Conservation (phyloP, 495 filamentous ascomycete species). For the Penicillium flavigenum region DNA sequence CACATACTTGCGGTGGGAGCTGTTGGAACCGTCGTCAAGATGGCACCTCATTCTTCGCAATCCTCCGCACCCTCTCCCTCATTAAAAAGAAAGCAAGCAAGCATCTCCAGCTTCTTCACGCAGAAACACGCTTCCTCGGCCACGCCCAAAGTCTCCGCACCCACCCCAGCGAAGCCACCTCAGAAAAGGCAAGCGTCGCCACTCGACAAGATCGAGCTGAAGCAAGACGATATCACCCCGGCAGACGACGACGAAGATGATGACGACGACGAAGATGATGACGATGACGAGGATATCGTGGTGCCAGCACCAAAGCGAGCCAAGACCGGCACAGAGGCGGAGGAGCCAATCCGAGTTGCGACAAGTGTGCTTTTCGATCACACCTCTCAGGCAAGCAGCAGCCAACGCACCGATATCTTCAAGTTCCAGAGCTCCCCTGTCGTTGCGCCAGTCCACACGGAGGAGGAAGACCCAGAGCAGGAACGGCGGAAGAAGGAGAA, state of each 20-base stretch:
- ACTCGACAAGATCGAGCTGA: slow-evolving; percentile 11
- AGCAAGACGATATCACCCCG: slow-evolving; percentile 18
- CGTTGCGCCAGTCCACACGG: slow-evolving; percentile 6
- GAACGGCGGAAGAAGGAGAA: slow-evolving; percentile 49
- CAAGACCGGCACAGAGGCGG: slow-evolving; percentile 16
- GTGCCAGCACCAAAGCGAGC: slow-evolving; percentile 43
- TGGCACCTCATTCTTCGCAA: slow-evolving; percentile 43
- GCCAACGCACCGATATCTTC: slow-evolving; percentile 41
- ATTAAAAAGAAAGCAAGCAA: slow-evolving; percentile 65
- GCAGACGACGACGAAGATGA: slow-evolving; percentile 26
- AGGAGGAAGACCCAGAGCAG: slow-evolving; percentile 49
- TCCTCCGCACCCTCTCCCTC: slow-evolving; percentile 42
- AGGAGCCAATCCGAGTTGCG: slow-evolving; percentile 18
- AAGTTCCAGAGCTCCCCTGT: slow-evolving; percentile 44
- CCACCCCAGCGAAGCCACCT: slow-evolving; percentile 11
- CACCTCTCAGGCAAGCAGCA: slow-evolving; percentile 24
- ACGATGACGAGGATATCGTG: slow-evolving; percentile 45
- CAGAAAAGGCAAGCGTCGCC: slow-evolving; percentile 21
- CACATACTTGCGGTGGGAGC: slow-evolving; percentile 1
- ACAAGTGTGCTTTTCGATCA: slow-evolving; percentile 16
- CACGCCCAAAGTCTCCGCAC: slow-evolving; percentile 15
- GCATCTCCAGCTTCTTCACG: slow-evolving; percentile 84
- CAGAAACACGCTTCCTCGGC: slow-evolving; percentile 50
- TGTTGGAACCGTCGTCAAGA: slow-evolving; percentile 11
- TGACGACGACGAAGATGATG: slow-evolving; percentile 38